A percentile compares a stretch with the other conserved stretches of the same genome.
Evolutionary conservation across 129 eudicot species (phyloP).

Genomic region (Artemisia annua): DNA sequence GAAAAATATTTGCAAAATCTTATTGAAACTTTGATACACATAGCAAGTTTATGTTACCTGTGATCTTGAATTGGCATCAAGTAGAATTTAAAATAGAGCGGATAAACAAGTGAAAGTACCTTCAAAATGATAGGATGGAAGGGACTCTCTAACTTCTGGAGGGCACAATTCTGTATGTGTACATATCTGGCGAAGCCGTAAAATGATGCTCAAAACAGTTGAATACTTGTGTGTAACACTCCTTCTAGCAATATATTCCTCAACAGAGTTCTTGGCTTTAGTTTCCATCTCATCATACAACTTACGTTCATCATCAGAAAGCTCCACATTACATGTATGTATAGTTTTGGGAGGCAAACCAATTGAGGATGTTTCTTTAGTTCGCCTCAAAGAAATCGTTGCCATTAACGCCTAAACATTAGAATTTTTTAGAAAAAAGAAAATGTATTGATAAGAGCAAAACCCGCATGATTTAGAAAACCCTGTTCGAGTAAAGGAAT

Average conservation of each 20-base stretch:
- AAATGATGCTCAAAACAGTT: conserved; percentile 69
- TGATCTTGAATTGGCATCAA: neutral
- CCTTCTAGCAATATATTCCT: conserved; percentile 45
- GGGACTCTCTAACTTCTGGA: conserved; percentile 52
- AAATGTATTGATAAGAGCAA: neutral
- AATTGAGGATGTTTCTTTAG: conserved; percentile 56
- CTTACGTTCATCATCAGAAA: conserved; percentile 65
- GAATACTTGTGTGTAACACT: conserved; percentile 57
- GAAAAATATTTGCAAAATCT: too few relatives aligned
- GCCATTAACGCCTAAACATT: conserved; percentile 68
- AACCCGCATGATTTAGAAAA: neutral
- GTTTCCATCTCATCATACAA: conserved; percentile 87
- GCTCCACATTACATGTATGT: conserved; percentile 61
- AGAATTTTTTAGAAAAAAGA: too few relatives aligned
- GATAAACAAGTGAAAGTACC: conserved; percentile 39
- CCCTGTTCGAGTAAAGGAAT: neutral
- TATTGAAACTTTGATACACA: neutral
- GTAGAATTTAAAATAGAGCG: neutral
- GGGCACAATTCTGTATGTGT: conserved; percentile 77
- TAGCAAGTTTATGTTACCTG: neutral
- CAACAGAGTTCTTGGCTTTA: conserved; percentile 62
- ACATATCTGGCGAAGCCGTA: conserved; percentile 88
- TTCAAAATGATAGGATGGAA: conserved; percentile 55
- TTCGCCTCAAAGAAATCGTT: conserved; percentile 79
- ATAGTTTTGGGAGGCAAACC: conserved; percentile 62